Base-by-base conservation (phyloP, 192 early-diverging fungal species). In the Anaeromyces robustus region DNA sequence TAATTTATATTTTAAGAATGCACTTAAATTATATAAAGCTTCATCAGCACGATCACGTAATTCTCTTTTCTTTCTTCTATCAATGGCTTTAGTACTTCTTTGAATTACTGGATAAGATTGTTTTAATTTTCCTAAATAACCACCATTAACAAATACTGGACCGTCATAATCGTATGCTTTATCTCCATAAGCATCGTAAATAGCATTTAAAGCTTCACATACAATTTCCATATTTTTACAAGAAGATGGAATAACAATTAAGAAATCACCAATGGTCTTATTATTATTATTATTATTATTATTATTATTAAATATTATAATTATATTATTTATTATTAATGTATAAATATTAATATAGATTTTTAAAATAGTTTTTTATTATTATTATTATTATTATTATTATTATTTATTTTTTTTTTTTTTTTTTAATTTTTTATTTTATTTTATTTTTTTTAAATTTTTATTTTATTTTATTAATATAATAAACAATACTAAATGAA, bases 131-230 rank as follows among this genome's bases (percentile, higher is more conserved):
- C 83, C 79, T 28, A 92, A 83, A 80, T 92, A 94, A 22, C 86
- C 87, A 26, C 89, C 89, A 19, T 91, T 82, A 12, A 97, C 93
- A 88, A 92, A 98, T 0, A 96, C 95, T 2, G 94, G 92, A 41
- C 83, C 82, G 82, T 97, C 94, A 81, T 97, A 97, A 82, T 94
- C 93, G 83, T 89, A 97, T 17, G 80, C 90, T 30, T 83, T 86
- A 80, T 98, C 96, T 39, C 90, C 89, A 84, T 97, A 98, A 29
- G 97, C 90, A 82, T 98, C 96, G 81, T 88, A 97, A 41, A 98
- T 84, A 29, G 92, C 90, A 81, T 97, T 94, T 82, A 98, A 82
- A 0, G 92, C 92, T 83, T 97, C 96, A 22, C 81, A 31, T 2
- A 83, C 41, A n/a, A 84, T 79, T 78, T 78, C 78, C 31, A 78